These are phyloP conservation scores for Dendryphion nanum DNA, from an alignment of 2,329 filamentous ascomycete species.

Conservation along the genomic window DNA sequence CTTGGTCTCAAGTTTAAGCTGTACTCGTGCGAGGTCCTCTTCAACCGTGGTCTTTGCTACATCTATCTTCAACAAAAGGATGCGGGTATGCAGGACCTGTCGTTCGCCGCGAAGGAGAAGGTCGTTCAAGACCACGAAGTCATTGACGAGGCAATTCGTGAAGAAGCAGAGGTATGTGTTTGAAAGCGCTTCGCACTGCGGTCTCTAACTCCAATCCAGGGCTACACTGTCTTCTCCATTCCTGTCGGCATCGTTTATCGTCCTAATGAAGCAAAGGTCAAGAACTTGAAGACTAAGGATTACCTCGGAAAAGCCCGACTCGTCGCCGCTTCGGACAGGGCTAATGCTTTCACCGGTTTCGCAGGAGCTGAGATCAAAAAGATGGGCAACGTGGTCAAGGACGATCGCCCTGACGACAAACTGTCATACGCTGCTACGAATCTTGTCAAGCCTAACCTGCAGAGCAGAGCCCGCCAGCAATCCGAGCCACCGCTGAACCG, in stretches of 20 bases:
- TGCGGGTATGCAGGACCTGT: constrained; percentile 84
- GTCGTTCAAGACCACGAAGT: constrained; percentile 95
- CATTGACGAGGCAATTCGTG: constrained; percentile 93
- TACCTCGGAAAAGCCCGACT: constrained; percentile 95
- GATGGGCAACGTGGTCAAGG: constrained; percentile 57
- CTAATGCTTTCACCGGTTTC: constrained; percentile 80
- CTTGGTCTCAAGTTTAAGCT: constrained; percentile 92
- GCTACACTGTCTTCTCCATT: constrained; percentile 98
- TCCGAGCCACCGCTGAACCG: constrained; percentile 78
- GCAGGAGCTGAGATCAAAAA: constrained; percentile 77
- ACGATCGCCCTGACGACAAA: constrained; percentile 79
- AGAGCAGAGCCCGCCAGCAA: constrained; percentile 73
- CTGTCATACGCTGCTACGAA: constrained; percentile 92
- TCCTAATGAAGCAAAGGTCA: constrained; percentile 96
- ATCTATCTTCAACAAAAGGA: constrained; percentile 94
- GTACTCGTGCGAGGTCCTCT: constrained; percentile 95
- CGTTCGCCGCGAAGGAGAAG: constrained; percentile 91
- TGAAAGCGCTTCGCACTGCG: background rate
- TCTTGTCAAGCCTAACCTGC: constrained; percentile 81
- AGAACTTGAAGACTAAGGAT: constrained; percentile 96
- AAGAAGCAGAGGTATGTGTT: constrained; percentile 75
- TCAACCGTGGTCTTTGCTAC: constrained; percentile 96
- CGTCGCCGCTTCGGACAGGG: constrained; percentile 80
- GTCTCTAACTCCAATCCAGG: constrained; percentile 50
- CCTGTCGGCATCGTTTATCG: constrained; percentile 93